Conservation (phyloP, 2,329 filamentous ascomycete genomes). For the Colletotrichum navitas region DNA sequence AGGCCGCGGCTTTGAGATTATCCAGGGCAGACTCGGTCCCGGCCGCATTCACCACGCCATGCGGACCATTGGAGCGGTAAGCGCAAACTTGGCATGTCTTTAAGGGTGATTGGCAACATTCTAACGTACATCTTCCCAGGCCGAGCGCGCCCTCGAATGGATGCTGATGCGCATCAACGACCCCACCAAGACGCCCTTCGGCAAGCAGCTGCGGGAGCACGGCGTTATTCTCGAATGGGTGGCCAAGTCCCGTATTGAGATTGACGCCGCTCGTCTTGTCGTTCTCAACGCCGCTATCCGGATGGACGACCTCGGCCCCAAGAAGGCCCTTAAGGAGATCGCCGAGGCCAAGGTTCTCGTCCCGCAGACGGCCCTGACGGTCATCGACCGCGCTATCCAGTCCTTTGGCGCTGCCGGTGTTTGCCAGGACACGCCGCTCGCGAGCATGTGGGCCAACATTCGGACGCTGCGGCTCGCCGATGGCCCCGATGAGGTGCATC, state of each 20-base stretch:
- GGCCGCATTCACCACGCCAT: slow-evolving; percentile 98
- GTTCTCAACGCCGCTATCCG: slow-evolving; percentile 96
- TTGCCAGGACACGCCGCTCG: slow-evolving; percentile 93
- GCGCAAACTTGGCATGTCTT: slow-evolving; percentile 46
- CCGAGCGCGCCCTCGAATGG: slow-evolving; percentile 93
- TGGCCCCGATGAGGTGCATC: slow-evolving; percentile 95
- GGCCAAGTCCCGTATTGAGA: slow-evolving; percentile 90
- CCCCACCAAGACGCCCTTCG: slow-evolving; percentile 89
- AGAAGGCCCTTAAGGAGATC: slow-evolving; percentile 91
- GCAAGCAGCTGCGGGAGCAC: slow-evolving; percentile 87
- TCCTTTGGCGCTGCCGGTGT: slow-evolving; percentile 92
- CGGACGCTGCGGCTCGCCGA: slow-evolving; percentile 89
- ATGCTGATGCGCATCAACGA: slow-evolving; percentile 96
- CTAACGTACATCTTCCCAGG: slow-evolving; percentile 54
- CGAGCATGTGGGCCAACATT: slow-evolving; percentile 83
- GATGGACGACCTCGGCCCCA: slow-evolving; percentile 91
- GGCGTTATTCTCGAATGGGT: slow-evolving; percentile 97
- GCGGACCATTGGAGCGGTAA: slow-evolving; percentile 87
- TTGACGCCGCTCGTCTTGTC: slow-evolving; percentile 88
- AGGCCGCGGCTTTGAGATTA: slow-evolving; percentile 96
- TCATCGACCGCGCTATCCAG: slow-evolving; percentile 96
- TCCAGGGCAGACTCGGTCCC: slow-evolving; percentile 94
- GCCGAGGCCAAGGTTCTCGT: slow-evolving; percentile 95
- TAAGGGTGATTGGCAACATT: neutral
- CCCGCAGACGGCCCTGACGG: slow-evolving; percentile 82